Evolutionary conservation across 2,329 filamentous ascomycete species (phyloP).

Genomic region (Parafenestella ontariensis): DNA sequence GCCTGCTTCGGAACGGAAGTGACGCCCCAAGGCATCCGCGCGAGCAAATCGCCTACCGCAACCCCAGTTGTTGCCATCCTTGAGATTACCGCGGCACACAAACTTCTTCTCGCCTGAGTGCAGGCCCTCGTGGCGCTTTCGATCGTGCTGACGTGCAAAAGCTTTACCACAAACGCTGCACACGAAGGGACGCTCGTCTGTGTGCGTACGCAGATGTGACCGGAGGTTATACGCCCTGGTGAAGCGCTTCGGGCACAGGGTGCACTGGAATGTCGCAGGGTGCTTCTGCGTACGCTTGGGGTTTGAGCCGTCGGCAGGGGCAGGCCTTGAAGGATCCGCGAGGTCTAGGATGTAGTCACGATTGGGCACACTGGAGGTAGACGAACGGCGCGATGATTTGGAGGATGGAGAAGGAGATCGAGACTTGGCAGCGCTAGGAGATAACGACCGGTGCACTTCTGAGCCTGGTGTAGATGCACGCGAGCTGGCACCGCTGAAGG

Average conservation of each 20-base stretch:
- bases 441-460: conserved; percentile 49
- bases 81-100: conserved; percentile 90
- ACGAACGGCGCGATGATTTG: conserved; percentile 58
- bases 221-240: conserved; percentile 96
- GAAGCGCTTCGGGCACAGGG: conserved; percentile 91
- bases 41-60: conserved; percentile 93
- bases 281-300: conserved; percentile 94
- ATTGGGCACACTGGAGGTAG: conserved; percentile 60
- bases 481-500: conserved; percentile 59
- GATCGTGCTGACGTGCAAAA: conserved; percentile 95
- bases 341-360: conserved; percentile 87
- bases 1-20: conserved; percentile 95
- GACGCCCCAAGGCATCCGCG: conserved; percentile 90
- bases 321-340: conserved; percentile 85
- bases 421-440: conserved; percentile 53
- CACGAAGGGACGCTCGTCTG: conserved; percentile 95
- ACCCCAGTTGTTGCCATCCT: conserved; percentile 84
- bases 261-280: conserved; percentile 95
- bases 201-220: conserved; percentile 94
- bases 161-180: conserved; percentile 97
- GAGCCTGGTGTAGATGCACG: conserved; percentile 53
- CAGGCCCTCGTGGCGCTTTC: conserved; percentile 94
- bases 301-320: conserved; percentile 52
- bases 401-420: conserved; percentile 58
- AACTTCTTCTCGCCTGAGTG: conserved; percentile 99